phyloP scores from a whole-genome alignment of 345 rosid genomes.

The Camelina hispida region DNA sequence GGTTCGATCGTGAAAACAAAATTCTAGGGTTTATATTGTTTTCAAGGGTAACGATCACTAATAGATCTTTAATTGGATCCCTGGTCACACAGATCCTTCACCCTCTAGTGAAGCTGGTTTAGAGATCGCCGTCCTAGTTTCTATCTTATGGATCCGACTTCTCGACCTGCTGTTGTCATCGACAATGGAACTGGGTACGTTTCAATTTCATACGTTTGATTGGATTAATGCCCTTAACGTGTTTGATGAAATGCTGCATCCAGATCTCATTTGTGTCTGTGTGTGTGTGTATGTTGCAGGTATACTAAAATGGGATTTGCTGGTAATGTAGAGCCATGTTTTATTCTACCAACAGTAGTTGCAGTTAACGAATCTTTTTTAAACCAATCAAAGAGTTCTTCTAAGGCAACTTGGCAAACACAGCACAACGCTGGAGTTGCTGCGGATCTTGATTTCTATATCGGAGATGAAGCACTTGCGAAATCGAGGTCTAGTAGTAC shows the following conservation, averaged over 20 bases:
- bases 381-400: conserved; percentile 69
- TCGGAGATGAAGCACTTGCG: conserved; percentile 84
- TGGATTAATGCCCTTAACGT: conserved; percentile 16
- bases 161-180: conserved; percentile 96
- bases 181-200: conserved; percentile 96
- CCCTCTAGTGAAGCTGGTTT: conserved; percentile 21
- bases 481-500: conserved; percentile 77
- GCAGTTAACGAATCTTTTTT: conserved; percentile 87
- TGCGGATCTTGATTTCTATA: conserved; percentile 94
- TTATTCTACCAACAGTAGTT: conserved; percentile 86
- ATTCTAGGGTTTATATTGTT: background rate
- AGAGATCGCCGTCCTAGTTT: conserved; percentile 15
- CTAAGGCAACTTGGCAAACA: conserved; percentile 74
- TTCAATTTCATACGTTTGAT: background rate
- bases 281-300: conserved; percentile 50
- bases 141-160: conserved; percentile 74
- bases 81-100: conserved; percentile 59
- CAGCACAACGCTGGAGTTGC: conserved; percentile 95
- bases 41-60: background rate
- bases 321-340: conserved; percentile 98
- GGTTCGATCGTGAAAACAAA: conserved; percentile 26
- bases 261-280: background rate
- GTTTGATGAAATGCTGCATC: conserved; percentile 52
- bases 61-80: conserved; percentile 51
- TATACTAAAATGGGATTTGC: conserved; percentile 96